Conservation (phyloP, 805 yeast genomes). For the Metschnikowia hibisci region DNA sequence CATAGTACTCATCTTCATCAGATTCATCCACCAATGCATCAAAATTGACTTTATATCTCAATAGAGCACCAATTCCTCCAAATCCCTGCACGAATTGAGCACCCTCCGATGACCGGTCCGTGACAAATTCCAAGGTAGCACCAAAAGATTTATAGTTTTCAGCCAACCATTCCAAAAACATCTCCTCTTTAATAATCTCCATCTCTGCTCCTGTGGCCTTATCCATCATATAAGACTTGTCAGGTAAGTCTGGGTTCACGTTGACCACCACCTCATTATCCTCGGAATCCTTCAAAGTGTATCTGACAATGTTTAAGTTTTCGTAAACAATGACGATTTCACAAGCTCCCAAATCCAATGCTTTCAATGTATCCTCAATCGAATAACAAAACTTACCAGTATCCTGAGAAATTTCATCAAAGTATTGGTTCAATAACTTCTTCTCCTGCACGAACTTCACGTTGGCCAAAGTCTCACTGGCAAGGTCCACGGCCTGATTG, state of each 20-base stretch:
- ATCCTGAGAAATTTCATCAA: slow-evolving; percentile 96
- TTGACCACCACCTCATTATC: slow-evolving; percentile 72
- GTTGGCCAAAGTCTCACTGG: slow-evolving; percentile 94
- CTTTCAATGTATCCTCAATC: slow-evolving; percentile 93
- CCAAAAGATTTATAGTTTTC: slow-evolving; percentile 94
- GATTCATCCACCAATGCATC: slow-evolving; percentile 89
- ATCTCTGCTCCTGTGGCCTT: slow-evolving; percentile 85
- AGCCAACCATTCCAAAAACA: slow-evolving; percentile 95
- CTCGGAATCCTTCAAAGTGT: slow-evolving; percentile 77
- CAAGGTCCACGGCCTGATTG: slow-evolving; percentile 97
- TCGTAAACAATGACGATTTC: slow-evolving; percentile 91
- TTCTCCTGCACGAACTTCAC: slow-evolving; percentile 98
- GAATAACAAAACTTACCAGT: slow-evolving; percentile 98
- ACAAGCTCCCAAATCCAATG: slow-evolving; percentile 93
- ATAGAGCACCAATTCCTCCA: slow-evolving; percentile 97
- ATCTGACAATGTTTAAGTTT: slow-evolving; percentile 81
- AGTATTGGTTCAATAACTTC: slow-evolving; percentile 86
- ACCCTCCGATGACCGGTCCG: slow-evolving; percentile 96
- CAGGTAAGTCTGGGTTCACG: slow-evolving; percentile 68
- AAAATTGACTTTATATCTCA: slow-evolving; percentile 95
- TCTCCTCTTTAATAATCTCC: slow-evolving; percentile 81
- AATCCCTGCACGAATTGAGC: slow-evolving; percentile 97
- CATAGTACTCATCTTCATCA: slow-evolving; percentile 82
- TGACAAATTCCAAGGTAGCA: slow-evolving; percentile 92
- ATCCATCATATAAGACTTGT: slow-evolving; percentile 73